Evolutionary conservation across 2,329 filamentous ascomycete species (phyloP).

Genomic region (Rugonectria rugulosa): DNA sequence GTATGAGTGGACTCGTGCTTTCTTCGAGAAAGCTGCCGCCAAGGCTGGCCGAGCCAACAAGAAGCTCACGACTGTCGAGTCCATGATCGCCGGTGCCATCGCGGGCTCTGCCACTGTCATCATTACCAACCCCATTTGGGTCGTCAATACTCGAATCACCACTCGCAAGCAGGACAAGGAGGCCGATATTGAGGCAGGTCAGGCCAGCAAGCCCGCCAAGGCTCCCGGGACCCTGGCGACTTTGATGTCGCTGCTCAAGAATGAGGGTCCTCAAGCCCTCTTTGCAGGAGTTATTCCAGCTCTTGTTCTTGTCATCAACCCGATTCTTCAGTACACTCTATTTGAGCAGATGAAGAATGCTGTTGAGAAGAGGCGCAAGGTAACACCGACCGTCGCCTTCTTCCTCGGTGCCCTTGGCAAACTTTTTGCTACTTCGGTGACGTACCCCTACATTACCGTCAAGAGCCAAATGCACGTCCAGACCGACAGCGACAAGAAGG

Average conservation of each 20-base stretch:
- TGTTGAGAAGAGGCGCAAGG: slow-evolving; percentile 74
- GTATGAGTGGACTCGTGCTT: slow-evolving; percentile 95
- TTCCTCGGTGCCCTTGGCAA: slow-evolving; percentile 92
- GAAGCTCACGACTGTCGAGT: slow-evolving; percentile 90
- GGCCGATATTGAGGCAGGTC: slow-evolving; percentile 52
- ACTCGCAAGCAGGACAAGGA: slow-evolving; percentile 72
- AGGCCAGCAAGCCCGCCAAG: slow-evolving; percentile 50
- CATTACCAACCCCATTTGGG: slow-evolving; percentile 98
- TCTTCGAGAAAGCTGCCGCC: slow-evolving; percentile 81
- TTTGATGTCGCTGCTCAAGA: slow-evolving; percentile 77
- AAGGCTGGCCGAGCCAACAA: slow-evolving; percentile 76
- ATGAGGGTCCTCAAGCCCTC: slow-evolving; percentile 84
- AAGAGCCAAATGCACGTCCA: slow-evolving; percentile 98
- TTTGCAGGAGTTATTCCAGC: slow-evolving; percentile 94
- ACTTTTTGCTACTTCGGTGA: slow-evolving; percentile 90
- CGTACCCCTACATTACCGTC: slow-evolving; percentile 98
- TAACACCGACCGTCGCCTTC: slow-evolving; percentile 89
- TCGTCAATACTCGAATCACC: slow-evolving; percentile 98
- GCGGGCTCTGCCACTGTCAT: slow-evolving; percentile 94
- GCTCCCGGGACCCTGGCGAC: slow-evolving; percentile 80
- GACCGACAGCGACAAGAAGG: slow-evolving; percentile 73
- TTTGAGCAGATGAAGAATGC: slow-evolving; percentile 98
- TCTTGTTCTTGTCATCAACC: slow-evolving; percentile 94
- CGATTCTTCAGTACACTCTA: slow-evolving; percentile 97
- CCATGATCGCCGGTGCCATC: slow-evolving; percentile 93